Evolutionary conservation across 75 land plant species (phyloP).

Genomic region (Azolla pinnata): DNA sequence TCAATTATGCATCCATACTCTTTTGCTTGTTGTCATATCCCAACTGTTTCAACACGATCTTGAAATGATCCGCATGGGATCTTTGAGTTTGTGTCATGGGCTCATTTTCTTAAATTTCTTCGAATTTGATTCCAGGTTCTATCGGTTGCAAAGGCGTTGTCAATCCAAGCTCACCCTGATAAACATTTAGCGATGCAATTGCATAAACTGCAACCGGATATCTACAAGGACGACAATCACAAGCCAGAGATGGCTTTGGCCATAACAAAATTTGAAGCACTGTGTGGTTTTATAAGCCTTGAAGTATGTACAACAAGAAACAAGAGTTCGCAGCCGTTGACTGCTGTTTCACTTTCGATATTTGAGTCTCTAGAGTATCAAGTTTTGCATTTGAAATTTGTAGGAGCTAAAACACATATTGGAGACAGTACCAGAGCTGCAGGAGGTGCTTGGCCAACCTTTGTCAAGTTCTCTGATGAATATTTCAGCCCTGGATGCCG

Average conservation of each 20-base stretch:
- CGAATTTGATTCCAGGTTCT: slow-evolving; percentile 45
- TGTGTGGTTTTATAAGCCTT: slow-evolving; percentile 70
- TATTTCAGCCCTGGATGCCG: slow-evolving; percentile 11
- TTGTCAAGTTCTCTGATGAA: slow-evolving; percentile 19
- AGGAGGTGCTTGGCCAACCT: slow-evolving; percentile 39
- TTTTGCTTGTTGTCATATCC: too few relatives aligned
- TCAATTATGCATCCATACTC: too few relatives aligned
- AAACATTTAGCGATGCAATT: slow-evolving; percentile 63
- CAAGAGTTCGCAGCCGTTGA: too few relatives aligned
- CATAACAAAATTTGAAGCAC: slow-evolving; percentile 73
- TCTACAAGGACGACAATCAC: slow-evolving; percentile 86
- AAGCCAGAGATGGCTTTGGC: slow-evolving; percentile 99
- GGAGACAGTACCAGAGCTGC: slow-evolving; percentile 63
- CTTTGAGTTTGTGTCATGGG: too few relatives aligned
- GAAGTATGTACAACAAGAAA: slow-evolving; percentile 33
- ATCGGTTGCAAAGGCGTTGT: slow-evolving; percentile 83
- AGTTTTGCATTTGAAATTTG: background rate
- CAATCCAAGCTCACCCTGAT: slow-evolving; percentile 98
- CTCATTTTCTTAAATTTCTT: background rate
- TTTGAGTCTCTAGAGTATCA: background rate
- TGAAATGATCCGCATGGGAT: too few relatives aligned
- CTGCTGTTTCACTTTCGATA: background rate
- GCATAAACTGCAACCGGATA: slow-evolving; percentile 46
- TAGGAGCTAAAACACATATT: slow-evolving; percentile 73
- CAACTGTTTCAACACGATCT: too few relatives aligned